Percentiles rank a stretch among this genome's conserved stretches.
These are phyloP conservation scores for Saccharum spontaneum DNA, from an alignment of 176 grass and related monocot genomes.

Conservation along the genomic window DNA sequence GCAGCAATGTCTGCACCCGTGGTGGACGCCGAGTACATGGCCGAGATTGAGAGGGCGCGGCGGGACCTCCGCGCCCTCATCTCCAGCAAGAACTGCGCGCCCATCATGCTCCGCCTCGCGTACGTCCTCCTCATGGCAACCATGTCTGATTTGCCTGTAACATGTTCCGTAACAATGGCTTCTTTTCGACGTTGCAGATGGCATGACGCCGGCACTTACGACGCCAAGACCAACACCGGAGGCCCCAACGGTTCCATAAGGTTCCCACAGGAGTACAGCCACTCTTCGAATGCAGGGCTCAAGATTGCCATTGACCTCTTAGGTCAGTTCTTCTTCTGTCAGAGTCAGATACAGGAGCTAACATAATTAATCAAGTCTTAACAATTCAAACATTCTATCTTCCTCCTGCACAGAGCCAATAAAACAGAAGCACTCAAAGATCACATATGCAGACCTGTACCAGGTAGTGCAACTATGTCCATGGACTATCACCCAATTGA, in stretches of 20 bases:
- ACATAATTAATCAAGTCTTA: not conserved
- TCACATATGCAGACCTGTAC: constrained; percentile 77
- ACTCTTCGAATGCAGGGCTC: constrained; percentile 50
- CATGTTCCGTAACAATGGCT: not conserved
- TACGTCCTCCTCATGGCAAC: not conserved
- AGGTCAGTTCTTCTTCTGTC: constrained; percentile 6
- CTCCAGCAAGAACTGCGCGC: constrained; percentile 50
- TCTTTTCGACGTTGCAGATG: constrained; percentile 31
- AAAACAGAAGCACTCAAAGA: constrained; percentile 61
- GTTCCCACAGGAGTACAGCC: constrained; percentile 48
- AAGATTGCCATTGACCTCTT: constrained; percentile 76
- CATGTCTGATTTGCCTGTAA: no score
- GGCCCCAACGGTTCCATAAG: constrained; percentile 71
- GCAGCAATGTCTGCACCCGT: constrained; percentile 14
- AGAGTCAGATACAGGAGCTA: not conserved
- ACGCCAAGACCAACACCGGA: constrained; percentile 50
- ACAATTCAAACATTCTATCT: not conserved
- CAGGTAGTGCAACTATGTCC: constrained; percentile 33
- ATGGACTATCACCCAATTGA: not conserved
- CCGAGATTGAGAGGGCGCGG: constrained; percentile 45
- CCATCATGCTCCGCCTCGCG: constrained; percentile 74
- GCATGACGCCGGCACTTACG: constrained; percentile 78
- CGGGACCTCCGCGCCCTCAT: constrained; percentile 67
- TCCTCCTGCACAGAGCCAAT: constrained; percentile 49
- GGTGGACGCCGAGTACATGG: constrained; percentile 52